Conservation (phyloP, 352 stramenopile species). For the Globisporangium abappressorium region DNA sequence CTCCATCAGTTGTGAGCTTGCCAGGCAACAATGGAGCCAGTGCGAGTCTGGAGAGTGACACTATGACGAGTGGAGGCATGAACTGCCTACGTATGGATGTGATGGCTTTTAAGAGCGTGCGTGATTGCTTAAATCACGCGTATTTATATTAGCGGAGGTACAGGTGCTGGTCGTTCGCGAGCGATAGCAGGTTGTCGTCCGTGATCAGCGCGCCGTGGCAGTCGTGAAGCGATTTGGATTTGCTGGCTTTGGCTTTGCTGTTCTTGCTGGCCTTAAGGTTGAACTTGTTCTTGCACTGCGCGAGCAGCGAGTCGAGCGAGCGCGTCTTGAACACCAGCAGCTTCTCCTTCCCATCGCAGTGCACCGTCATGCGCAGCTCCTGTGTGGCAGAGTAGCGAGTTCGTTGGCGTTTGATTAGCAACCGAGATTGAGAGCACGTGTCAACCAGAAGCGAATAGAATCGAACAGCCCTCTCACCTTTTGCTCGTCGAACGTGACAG, state of each 20-base stretch:
- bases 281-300: constrained; percentile 42
- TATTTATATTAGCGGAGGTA: constrained; percentile 24
- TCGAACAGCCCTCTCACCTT: constrained; percentile 6
- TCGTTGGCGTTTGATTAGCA: too few species aligned
- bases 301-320: constrained; percentile 25
- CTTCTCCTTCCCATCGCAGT: constrained; percentile 34
- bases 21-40: too few species aligned
- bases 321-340: constrained; percentile 34
- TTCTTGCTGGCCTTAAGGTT: constrained; percentile 23
- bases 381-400: neutral
- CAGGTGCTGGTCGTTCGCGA: constrained; percentile 31
- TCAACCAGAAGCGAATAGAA: neutral
- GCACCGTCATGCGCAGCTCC: constrained; percentile 33
- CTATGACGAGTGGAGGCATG: too few species aligned
- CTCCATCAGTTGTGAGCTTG: too few species aligned
- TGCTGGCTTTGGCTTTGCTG: neutral
- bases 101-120: too few species aligned
- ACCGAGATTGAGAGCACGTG: too few species aligned
- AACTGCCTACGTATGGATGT: too few species aligned
- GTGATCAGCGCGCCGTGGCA: constrained; percentile 27
- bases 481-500: constrained; percentile 2
- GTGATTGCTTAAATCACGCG: neutral
- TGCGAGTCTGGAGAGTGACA: too few species aligned
- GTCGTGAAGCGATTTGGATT: constrained; percentile 24
- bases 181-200: constrained; percentile 19